A percentile compares a stretch with the other conserved stretches of the same genome.
Conservation (phyloP, 2,329 filamentous ascomycete species). For the Aotearoamyces nothofagi region DNA sequence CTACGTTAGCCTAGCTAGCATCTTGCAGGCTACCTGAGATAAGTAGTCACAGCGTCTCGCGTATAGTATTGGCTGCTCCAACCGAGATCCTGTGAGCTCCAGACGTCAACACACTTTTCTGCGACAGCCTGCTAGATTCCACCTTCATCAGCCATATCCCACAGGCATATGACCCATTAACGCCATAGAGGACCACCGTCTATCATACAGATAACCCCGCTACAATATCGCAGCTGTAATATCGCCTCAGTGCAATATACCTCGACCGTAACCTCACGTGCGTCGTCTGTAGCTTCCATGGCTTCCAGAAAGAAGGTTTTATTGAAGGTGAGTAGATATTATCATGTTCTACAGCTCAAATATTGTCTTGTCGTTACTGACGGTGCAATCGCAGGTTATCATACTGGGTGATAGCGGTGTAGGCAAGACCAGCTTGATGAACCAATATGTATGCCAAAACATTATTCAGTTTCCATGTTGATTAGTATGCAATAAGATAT, state of each 20-base stretch:
- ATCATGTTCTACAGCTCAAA: neutral
- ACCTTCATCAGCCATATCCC: neutral
- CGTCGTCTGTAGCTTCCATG: constrained; percentile 23
- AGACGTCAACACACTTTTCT: constrained; percentile 1
- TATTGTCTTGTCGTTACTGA: neutral
- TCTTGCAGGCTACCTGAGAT: too few relatives aligned
- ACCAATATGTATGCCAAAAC: constrained; percentile 85
- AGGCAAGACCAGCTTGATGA: constrained; percentile 99
- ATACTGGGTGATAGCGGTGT: constrained; percentile 98
- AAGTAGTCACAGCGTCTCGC: constrained; percentile 1
- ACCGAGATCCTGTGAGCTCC: neutral
- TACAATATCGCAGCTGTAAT: neutral
- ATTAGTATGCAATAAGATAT: constrained; percentile 2
- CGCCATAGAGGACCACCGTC: neutral
- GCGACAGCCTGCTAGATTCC: neutral
- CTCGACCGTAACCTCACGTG: neutral
- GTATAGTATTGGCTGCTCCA: neutral
- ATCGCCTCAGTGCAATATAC: neutral
- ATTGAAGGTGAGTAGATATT: constrained; percentile 38
- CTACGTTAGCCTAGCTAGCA: too few relatives aligned
- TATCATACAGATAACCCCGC: neutral
- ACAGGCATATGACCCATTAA: neutral
- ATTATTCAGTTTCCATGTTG: neutral
- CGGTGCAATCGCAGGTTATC: constrained; percentile 58
- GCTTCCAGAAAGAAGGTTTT: constrained; percentile 52